Percentiles rank a stretch among this genome's conserved stretches.
These are phyloP conservation scores for Pistacia atlantica DNA, from an alignment of 345 rosid species.

Conservation along the genomic window DNA sequence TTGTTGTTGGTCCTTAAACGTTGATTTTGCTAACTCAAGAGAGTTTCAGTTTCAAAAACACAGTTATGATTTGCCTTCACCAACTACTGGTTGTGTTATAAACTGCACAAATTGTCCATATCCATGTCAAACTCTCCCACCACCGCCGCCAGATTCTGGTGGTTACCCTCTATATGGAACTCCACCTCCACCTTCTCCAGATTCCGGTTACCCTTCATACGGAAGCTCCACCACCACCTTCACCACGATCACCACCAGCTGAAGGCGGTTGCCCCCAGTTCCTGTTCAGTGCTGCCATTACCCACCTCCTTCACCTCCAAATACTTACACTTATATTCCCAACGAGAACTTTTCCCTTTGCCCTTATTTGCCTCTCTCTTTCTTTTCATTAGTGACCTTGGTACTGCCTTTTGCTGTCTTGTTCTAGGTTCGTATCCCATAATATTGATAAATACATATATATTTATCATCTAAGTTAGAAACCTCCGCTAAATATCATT, in stretches of 20 bases:
- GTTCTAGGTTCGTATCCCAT: constrained; percentile 6
- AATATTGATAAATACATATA: not conserved
- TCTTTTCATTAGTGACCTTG: constrained; percentile 19
- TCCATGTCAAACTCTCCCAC: constrained; percentile 32
- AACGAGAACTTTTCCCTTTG: constrained; percentile 12
- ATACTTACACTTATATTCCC: constrained; percentile 20
- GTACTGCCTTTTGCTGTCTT: constrained; percentile 16
- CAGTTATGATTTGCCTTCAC: constrained; percentile 12
- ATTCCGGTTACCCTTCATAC: constrained; percentile 18
- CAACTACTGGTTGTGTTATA: constrained; percentile 11
- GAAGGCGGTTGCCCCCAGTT: constrained; percentile 33
- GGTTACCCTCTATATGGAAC: constrained; percentile 17
- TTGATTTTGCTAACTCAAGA: constrained; percentile 21
- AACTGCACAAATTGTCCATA: constrained; percentile 34
- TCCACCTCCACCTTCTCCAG: constrained; percentile 28
- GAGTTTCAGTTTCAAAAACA: constrained; percentile 15
- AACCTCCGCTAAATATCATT: not conserved
- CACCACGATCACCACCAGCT: constrained; percentile 7
- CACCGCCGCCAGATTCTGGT: constrained; percentile 24
- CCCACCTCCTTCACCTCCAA: constrained; percentile 29
- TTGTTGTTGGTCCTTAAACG: constrained; percentile 25
- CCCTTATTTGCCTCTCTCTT: not conserved
- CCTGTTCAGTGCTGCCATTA: constrained; percentile 36
- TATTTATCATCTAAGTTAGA: not conserved
- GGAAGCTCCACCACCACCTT: constrained; percentile 30